Evolutionary conservation across 1,284 basidiomycete genomes (phyloP).

Genomic region (Heterobasidion annosum): DNA sequence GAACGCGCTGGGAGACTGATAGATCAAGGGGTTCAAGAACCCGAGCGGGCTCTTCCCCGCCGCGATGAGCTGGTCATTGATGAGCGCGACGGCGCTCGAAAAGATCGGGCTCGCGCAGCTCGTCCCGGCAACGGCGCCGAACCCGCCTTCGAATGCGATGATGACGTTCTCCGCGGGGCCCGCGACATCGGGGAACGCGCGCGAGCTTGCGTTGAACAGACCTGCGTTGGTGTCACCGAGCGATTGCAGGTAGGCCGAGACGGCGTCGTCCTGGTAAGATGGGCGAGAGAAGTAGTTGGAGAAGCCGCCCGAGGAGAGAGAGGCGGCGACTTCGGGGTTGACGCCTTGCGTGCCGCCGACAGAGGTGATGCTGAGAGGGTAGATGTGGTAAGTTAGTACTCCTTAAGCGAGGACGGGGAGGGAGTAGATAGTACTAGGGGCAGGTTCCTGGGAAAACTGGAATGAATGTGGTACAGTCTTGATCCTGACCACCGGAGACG

Average conservation of each 20-base stretch:
- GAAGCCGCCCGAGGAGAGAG: slow-evolving; percentile 7
- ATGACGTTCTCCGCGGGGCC: slow-evolving; percentile 26
- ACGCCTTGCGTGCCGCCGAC: slow-evolving; percentile 15
- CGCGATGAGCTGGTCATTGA: slow-evolving; percentile 43
- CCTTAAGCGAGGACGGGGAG: neutral
- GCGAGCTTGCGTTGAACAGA: slow-evolving; percentile 3
- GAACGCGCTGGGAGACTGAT: slow-evolving; percentile 7
- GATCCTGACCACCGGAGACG: slow-evolving; percentile 1
- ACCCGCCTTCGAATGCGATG: slow-evolving; percentile 18
- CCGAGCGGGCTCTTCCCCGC: slow-evolving; percentile 32
- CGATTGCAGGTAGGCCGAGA: neutral
- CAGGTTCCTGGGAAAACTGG: slow-evolving; percentile 6
- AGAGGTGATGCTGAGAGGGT: slow-evolving; percentile 6
- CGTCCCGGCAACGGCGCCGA: slow-evolving; percentile 35
- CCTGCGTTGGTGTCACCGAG: slow-evolving; percentile 1
- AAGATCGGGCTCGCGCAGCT: slow-evolving; percentile 45
- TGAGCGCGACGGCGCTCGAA: slow-evolving; percentile 38
- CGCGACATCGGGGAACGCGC: slow-evolving; percentile 28
- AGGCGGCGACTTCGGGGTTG: slow-evolving; percentile 13
- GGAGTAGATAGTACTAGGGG: neutral
- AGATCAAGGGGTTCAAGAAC: slow-evolving; percentile 41
- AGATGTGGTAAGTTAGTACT: neutral
- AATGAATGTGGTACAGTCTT: slow-evolving; percentile 5
- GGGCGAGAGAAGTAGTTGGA: slow-evolving; percentile 5
- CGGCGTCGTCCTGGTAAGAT: slow-evolving; percentile 3